These are phyloP conservation scores for Pseudodiploospora longispora DNA, from an alignment of 2,329 filamentous ascomycete species.

Conservation along the genomic window DNA sequence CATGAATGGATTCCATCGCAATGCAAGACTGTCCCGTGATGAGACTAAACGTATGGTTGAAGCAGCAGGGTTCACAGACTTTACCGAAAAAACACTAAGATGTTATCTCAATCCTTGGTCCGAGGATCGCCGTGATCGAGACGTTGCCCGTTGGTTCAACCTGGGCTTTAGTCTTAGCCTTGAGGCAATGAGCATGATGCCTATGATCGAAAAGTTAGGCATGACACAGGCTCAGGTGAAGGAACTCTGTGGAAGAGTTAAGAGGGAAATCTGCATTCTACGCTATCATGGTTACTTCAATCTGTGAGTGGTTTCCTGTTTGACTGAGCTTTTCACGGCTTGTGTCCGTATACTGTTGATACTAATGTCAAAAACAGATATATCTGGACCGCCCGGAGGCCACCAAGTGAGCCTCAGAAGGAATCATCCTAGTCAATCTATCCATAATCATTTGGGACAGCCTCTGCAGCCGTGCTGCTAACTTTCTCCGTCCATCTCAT, in stretches of 20 bases:
- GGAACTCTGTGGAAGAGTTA: conserved; percentile 53
- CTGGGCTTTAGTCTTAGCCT: conserved; percentile 66
- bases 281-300: conserved; percentile 66
- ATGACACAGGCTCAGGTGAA: conserved; percentile 51
- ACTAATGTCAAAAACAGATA: conserved; percentile 12
- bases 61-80: conserved; percentile 69
- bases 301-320: conserved; percentile 50
- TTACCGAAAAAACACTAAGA: conserved; percentile 60
- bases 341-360: background rate
- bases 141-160: conserved; percentile 78
- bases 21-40: conserved; percentile 49
- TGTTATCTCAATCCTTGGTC: conserved; percentile 72
- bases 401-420: background rate
- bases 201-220: conserved; percentile 50
- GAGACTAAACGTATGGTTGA: conserved; percentile 53
- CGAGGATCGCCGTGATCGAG: conserved; percentile 52
- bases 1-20: conserved; percentile 56
- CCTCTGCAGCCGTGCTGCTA: no score
- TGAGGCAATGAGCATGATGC: conserved; percentile 63
- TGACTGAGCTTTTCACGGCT: background rate
- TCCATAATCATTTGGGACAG: no score
- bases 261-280: conserved; percentile 60
- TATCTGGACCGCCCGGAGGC: conserved; percentile 16
- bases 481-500: no score
- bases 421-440: no score